Percentiles rank a stretch among this genome's conserved stretches.
Conservation (phyloP, 345 rosid genomes). For the Capsella bursapastoris region DNA sequence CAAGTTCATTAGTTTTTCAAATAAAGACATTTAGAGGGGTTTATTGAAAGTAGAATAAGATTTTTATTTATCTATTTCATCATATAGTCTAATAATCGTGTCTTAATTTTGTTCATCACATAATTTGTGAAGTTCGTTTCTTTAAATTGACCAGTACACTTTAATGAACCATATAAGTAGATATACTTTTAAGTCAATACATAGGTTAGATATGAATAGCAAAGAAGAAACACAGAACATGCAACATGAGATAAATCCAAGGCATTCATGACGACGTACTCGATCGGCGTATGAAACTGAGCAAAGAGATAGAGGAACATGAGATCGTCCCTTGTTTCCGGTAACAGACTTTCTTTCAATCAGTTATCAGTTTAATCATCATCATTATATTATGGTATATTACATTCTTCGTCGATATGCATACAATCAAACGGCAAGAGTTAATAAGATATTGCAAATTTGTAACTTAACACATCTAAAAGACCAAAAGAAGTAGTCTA, state of each 20-base stretch:
- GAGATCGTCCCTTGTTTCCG: slow-evolving; percentile 37
- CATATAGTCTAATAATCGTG: background rate
- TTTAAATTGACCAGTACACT: background rate
- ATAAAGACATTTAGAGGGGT: no score
- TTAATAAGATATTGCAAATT: no score
- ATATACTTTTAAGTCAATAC: background rate
- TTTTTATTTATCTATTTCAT: background rate
- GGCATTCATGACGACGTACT: slow-evolving; percentile 13
- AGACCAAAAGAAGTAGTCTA: no score
- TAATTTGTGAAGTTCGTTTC: background rate
- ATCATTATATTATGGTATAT: background rate
- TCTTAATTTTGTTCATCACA: no score
- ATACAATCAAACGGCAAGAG: no score
- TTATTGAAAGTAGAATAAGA: no score
- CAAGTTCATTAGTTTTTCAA: no score
- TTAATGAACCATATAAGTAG: background rate
- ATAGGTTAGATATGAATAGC: background rate
- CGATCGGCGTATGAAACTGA: slow-evolving; percentile 20
- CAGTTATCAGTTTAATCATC: background rate
- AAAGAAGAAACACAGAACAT: slow-evolving; percentile 3
- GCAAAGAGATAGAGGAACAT: slow-evolving; percentile 18
- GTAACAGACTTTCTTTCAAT: slow-evolving; percentile 35
- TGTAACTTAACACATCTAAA: no score
- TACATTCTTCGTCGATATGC: background rate
- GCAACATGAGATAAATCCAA: slow-evolving; percentile 9